phyloP scores from a whole-genome alignment of 805 yeast species.

The Suhomyces kilbournensis region DNA sequence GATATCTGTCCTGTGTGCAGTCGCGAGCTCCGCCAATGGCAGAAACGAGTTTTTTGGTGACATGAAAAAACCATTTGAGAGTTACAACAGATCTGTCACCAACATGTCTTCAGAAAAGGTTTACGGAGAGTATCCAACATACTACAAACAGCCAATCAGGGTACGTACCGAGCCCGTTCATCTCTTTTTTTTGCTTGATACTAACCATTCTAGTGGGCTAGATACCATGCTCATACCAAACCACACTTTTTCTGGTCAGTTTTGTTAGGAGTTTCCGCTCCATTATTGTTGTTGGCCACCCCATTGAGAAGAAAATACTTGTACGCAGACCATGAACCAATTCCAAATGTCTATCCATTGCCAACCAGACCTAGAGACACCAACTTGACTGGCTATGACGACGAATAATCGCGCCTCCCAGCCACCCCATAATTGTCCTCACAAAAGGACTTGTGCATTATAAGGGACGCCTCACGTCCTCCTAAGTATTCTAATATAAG shows the following conservation, averaged over 20 bases:
- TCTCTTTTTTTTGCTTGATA: slow-evolving; percentile 3
- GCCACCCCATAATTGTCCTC: not conserved
- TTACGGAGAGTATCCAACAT: slow-evolving; percentile 53
- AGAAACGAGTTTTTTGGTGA: slow-evolving; percentile 1
- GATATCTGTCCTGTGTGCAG: not conserved
- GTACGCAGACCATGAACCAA: slow-evolving; percentile 61
- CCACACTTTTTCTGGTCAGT: slow-evolving; percentile 72
- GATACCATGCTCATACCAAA: slow-evolving; percentile 71
- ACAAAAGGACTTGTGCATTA: slow-evolving; percentile 4
- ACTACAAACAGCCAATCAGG: slow-evolving; percentile 60
- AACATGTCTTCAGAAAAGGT: slow-evolving; percentile 30
- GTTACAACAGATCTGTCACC: not conserved
- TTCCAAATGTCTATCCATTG: slow-evolving; percentile 60
- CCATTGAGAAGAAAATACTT: slow-evolving; percentile 69
- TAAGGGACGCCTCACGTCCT: not conserved
- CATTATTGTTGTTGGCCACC: slow-evolving; percentile 57
- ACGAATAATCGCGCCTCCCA: slow-evolving; percentile 20
- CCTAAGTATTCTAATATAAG: not conserved
- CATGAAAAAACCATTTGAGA: slow-evolving; percentile 2
- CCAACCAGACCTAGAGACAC: slow-evolving; percentile 54
- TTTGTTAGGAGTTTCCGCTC: slow-evolving; percentile 64
- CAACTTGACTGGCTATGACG: slow-evolving; percentile 54
- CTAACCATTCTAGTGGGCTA: slow-evolving; percentile 52
- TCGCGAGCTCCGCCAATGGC: slow-evolving; percentile 4
- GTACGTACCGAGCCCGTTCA: slow-evolving; percentile 40